Conservation (phyloP, 2,329 filamentous ascomycete species). For the Cercospora sesami region DNA sequence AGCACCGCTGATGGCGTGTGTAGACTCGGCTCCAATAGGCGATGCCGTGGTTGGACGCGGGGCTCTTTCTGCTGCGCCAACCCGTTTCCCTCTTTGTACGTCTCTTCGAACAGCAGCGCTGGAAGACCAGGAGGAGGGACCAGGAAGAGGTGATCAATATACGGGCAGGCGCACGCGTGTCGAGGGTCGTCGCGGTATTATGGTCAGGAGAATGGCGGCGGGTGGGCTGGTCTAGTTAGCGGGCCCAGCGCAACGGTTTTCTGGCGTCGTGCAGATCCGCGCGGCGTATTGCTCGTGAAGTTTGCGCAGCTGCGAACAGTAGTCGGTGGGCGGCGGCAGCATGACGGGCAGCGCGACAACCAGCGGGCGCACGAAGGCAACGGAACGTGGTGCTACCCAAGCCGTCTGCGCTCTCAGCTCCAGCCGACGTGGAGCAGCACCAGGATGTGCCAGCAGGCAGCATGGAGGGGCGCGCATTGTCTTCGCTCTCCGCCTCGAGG, state of each 20-base stretch:
- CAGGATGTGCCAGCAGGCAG: background rate
- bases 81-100: background rate
- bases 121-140: background rate
- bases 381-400: background rate
- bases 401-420: background rate
- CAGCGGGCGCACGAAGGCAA: background rate
- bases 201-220: background rate
- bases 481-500: background rate
- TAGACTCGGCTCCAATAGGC: background rate
- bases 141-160: background rate
- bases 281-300: constrained; percentile 1
- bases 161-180: background rate
- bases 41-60: background rate
- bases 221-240: background rate
- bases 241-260: constrained; percentile 11
- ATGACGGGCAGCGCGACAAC: constrained; percentile 7
- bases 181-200: background rate
- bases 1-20: constrained; percentile 2
- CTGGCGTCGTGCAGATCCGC: constrained; percentile 2
- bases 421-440: background rate
- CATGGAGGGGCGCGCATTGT: background rate
- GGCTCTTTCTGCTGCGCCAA: background rate
- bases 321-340: background rate
- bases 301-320: background rate
- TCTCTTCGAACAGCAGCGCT: background rate